Conservation (phyloP, 225 moss, liverwort and hornwort genomes). For the Pseudisothecium myosuroides region DNA sequence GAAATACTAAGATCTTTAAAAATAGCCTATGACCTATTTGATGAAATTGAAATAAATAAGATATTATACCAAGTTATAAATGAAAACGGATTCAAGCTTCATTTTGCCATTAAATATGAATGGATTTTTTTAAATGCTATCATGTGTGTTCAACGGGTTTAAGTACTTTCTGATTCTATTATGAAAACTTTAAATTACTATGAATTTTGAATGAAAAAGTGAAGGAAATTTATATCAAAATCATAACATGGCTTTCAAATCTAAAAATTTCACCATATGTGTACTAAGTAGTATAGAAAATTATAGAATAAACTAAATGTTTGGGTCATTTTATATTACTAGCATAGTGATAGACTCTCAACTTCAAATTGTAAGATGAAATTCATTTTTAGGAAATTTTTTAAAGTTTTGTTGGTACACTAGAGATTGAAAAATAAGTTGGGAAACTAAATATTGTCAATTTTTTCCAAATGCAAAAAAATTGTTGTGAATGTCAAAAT, state of each 20-base stretch:
- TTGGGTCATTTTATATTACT: not conserved
- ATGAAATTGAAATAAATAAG: not conserved
- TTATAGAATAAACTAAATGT: not conserved
- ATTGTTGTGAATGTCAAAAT: not conserved
- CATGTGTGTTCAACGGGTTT: accelerated
- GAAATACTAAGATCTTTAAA: not conserved
- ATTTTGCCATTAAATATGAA: not conserved
- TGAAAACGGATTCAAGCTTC: not conserved
- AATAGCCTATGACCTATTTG: not conserved
- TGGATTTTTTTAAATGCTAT: not conserved
- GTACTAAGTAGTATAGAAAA: not conserved
- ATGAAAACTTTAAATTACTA: not conserved
- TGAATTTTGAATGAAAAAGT: not conserved
- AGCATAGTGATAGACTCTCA: not conserved
- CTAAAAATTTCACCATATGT: not conserved
- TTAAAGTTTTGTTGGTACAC: not conserved
- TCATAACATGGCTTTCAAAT: not conserved
- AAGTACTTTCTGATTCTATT: not conserved
- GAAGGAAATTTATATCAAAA: not conserved
- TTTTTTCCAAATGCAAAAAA: not conserved
- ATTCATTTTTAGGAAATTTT: not conserved
- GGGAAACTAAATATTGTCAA: accelerated
- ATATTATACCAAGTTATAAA: not conserved
- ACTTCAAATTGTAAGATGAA: not conserved
- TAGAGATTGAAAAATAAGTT: not conserved